Conservation (phyloP, 192 early-diverging fungal species). For the Phycomyces blakesleeanus region DNA sequence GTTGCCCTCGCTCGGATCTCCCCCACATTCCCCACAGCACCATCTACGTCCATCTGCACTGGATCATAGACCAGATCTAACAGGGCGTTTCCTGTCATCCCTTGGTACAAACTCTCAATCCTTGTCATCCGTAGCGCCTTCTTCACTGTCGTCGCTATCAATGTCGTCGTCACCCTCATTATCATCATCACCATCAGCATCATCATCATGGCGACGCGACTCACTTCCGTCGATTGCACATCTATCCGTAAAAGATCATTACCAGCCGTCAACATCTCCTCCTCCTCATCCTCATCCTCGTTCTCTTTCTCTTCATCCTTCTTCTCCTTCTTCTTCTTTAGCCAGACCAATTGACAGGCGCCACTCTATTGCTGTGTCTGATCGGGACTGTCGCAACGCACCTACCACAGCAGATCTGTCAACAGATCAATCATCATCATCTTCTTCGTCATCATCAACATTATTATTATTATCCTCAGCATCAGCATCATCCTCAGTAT, state of each 20-base stretch:
- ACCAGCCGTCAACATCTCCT: slow-evolving; percentile 1
- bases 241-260: slow-evolving; percentile 22
- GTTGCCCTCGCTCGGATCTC: too few species aligned
- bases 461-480: too few species aligned
- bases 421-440: slow-evolving; percentile 20
- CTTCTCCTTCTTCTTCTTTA: background rate
- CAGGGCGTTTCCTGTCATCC: slow-evolving; percentile 23
- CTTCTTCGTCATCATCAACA: slow-evolving; percentile 8
- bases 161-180: slow-evolving; percentile 17
- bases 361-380: slow-evolving; percentile 28
- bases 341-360: slow-evolving; percentile 8
- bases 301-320: background rate
- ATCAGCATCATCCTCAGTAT: too few species aligned
- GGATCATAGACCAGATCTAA: slow-evolving; percentile 39
- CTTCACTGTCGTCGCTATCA: too few species aligned
- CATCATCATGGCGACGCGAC: slow-evolving; percentile 32
- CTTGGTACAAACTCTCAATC: background rate
- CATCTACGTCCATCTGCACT: slow-evolving; percentile 20
- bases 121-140: too few species aligned
- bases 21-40: too few species aligned
- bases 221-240: slow-evolving; percentile 44
- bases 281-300: too few species aligned
- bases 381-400: background rate
- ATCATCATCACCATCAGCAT: too few species aligned
- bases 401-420: slow-evolving; percentile 15